Evolutionary conservation across 2,329 filamentous ascomycete species (phyloP).

Genomic region (Fusarium fujikuroi): DNA sequence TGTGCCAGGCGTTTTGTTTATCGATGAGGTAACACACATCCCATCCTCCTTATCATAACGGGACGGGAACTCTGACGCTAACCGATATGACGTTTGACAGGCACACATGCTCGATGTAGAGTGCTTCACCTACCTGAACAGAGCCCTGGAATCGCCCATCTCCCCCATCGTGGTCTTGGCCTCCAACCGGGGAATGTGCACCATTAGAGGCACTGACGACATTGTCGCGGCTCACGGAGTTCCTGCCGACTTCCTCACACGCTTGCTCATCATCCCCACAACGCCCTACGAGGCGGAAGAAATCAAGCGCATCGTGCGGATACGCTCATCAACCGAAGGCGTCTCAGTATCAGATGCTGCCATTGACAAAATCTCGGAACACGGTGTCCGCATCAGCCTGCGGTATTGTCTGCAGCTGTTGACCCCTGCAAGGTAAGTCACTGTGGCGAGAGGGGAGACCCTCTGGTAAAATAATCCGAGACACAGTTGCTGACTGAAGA

Average conservation of each 20-base stretch:
- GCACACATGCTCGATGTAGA: conserved; percentile 99
- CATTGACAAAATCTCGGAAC: conserved; percentile 85
- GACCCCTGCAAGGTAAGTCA: conserved; percentile 77
- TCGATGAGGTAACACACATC: conserved; percentile 80
- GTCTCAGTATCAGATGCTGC: conserved; percentile 83
- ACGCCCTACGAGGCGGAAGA: conserved; percentile 88
- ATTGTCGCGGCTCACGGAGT: conserved; percentile 91
- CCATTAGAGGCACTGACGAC: conserved; percentile 87
- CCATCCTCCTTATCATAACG: conserved; percentile 19
- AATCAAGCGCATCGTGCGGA: conserved; percentile 90
- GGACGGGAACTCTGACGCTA: conserved; percentile 36
- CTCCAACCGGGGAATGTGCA: conserved; percentile 93
- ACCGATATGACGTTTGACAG: conserved; percentile 57
- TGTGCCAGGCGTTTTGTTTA: conserved; percentile 97
- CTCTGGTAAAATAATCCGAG: conserved; percentile 39
- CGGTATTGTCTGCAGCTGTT: conserved; percentile 93
- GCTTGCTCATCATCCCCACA: conserved; percentile 95
- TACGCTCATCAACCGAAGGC: conserved; percentile 84
- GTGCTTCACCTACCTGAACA: conserved; percentile 98
- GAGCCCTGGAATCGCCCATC: conserved; percentile 93
- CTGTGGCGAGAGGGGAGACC: conserved; percentile 32
- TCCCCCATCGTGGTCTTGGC: conserved; percentile 97
- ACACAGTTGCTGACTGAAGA: conserved; percentile 49
- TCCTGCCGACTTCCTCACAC: conserved; percentile 90
- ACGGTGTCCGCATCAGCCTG: conserved; percentile 89